Evolutionary conservation across 768 basidiomycete species (phyloP).

Genomic region (Gloeostereum incarnatum): DNA sequence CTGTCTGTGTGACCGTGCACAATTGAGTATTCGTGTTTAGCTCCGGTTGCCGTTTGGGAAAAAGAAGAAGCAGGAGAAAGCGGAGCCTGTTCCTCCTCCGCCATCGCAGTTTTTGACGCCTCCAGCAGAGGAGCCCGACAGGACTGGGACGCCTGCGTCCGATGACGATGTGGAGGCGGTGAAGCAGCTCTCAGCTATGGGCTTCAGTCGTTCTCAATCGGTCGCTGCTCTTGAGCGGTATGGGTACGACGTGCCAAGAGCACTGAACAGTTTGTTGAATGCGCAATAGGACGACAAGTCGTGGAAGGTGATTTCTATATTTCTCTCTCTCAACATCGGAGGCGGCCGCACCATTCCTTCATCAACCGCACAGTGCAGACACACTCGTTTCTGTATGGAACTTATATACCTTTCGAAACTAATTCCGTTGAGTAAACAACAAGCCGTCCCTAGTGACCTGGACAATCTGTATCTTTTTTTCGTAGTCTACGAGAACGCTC

Average conservation of each 20-base stretch:
- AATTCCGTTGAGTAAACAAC: too few relatives aligned
- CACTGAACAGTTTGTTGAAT: constrained; percentile 64
- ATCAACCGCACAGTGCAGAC: too few relatives aligned
- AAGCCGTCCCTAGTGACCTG: too few relatives aligned
- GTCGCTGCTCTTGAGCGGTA: constrained; percentile 78
- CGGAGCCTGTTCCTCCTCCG: constrained; percentile 37
- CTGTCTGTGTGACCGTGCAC: constrained; percentile 7
- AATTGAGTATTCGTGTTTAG: constrained; percentile 21
- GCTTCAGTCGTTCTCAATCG: constrained; percentile 78
- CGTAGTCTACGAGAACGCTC: too few relatives aligned
- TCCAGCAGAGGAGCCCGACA: constrained; percentile 33
- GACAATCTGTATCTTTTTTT: too few relatives aligned
- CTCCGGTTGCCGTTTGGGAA: constrained; percentile 74
- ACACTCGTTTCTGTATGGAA: too few relatives aligned
- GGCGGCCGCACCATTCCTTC: too few relatives aligned
- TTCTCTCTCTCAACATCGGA: too few relatives aligned
- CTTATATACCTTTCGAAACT: too few relatives aligned
- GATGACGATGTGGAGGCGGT: constrained; percentile 73
- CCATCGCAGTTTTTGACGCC: constrained; percentile 28
- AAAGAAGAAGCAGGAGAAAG: constrained; percentile 63
- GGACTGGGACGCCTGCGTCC: constrained; percentile 37
- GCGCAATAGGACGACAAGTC: too few relatives aligned
- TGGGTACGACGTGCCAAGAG: constrained; percentile 73
- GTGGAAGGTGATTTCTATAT: too few relatives aligned
- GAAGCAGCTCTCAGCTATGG: constrained; percentile 80